Evolutionary conservation across 2,329 filamentous ascomycete genomes (phyloP).

Genomic region (Colletotrichum sp.): DNA sequence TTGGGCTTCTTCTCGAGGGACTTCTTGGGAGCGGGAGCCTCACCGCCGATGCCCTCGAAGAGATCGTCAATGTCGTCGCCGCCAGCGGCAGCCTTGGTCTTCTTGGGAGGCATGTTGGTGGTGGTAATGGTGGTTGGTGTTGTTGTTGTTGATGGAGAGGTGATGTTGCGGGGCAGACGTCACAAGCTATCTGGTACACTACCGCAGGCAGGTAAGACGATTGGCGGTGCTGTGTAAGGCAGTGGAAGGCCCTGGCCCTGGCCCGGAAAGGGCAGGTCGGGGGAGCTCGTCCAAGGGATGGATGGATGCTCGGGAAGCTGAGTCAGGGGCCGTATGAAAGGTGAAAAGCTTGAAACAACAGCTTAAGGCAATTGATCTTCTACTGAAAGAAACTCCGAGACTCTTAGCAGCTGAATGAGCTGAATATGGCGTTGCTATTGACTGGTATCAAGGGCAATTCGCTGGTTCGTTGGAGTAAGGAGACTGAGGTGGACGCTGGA

Average conservation of each 20-base stretch:
- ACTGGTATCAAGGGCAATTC: background rate
- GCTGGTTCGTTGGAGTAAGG: background rate
- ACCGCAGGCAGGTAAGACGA: background rate
- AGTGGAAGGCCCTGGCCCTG: background rate
- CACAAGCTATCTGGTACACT: background rate
- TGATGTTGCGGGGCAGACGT: conserved; percentile 13
- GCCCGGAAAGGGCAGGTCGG: background rate
- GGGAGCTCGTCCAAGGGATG: background rate
- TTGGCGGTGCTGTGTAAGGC: background rate
- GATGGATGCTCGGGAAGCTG: conserved; percentile 9
- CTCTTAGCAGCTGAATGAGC: background rate
- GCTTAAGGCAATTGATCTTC: background rate
- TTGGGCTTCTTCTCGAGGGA: conserved; percentile 45
- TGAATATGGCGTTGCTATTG: background rate
- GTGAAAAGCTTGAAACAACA: background rate
- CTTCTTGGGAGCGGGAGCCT: conserved; percentile 56
- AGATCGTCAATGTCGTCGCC: conserved; percentile 71
- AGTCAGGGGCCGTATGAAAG: conserved; percentile 3
- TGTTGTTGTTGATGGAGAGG: background rate
- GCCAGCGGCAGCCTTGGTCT: conserved; percentile 58
- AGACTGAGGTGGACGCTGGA: background rate
- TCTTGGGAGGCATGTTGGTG: conserved; percentile 62
- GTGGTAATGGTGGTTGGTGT: background rate
- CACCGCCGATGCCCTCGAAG: conserved; percentile 66
- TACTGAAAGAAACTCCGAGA: background rate